Percentiles rank a stretch among this genome's conserved stretches.
Conservation (phyloP, 2,329 filamentous ascomycete genomes). For the Microascus cirrosus region DNA sequence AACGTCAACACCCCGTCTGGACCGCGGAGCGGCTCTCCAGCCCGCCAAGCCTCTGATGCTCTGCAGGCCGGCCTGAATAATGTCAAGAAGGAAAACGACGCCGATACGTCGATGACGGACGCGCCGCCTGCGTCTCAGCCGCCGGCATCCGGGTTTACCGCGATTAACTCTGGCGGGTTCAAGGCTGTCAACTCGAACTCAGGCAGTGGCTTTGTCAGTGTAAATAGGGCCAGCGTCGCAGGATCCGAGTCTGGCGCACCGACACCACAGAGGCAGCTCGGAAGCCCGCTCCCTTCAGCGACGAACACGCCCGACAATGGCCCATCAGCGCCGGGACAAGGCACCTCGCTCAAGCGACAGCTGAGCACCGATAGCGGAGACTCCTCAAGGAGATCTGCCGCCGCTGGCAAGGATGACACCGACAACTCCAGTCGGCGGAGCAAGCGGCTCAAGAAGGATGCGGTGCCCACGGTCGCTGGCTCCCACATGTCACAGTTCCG, state of each 20-base stretch:
- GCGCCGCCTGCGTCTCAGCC: constrained; percentile 19
- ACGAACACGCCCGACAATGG: constrained; percentile 57
- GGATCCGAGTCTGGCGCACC: constrained; percentile 3
- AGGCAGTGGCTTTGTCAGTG: constrained; percentile 45
- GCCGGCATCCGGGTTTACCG: constrained; percentile 44
- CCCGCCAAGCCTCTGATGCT: constrained; percentile 41
- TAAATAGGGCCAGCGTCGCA: constrained; percentile 37
- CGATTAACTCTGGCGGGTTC: constrained; percentile 51
- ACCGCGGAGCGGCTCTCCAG: constrained; percentile 55
- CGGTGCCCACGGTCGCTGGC: constrained; percentile 76
- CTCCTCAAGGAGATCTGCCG: constrained; percentile 33
- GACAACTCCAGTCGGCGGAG: constrained; percentile 69
- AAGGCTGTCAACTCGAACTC: constrained; percentile 56
- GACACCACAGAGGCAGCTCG: constrained; percentile 31
- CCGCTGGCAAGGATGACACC: constrained; percentile 41
- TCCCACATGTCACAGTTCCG: constrained; percentile 95
- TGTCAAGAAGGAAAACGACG: constrained; percentile 31
- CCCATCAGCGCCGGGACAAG: constrained; percentile 39
- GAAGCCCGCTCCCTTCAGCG: constrained; percentile 50
- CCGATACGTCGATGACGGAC: constrained; percentile 37
- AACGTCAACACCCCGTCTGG: constrained; percentile 47
- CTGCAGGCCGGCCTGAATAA: constrained; percentile 37
- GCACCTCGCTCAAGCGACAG: constrained; percentile 65
- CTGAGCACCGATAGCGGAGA: constrained; percentile 49
- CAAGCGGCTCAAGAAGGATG: constrained; percentile 79